phyloP scores from a whole-genome alignment of 2,329 filamentous ascomycete species.

The Nothopassalora personata region DNA sequence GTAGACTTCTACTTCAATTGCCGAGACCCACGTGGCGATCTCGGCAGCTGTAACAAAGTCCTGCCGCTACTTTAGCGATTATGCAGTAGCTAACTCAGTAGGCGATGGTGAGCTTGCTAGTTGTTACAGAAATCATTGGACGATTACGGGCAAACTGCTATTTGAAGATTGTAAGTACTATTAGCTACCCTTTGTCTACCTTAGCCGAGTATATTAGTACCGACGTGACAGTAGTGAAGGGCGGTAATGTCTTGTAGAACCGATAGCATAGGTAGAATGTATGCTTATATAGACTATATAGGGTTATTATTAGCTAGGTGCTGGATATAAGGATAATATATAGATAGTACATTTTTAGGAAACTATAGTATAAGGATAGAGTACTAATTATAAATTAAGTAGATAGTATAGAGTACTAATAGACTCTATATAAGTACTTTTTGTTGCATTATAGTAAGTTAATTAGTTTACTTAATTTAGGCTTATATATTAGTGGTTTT shows the following conservation, averaged over 20 bases:
- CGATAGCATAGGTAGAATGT: not conserved
- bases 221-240: not conserved
- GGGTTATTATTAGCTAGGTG: not conserved
- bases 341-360: too few relatives aligned
- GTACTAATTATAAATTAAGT: too few relatives aligned
- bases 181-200: not conserved
- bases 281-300: not conserved
- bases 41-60: not conserved
- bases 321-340: too few relatives aligned
- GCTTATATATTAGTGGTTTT: too few relatives aligned
- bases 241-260: not conserved
- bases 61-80: not conserved
- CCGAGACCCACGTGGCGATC: not conserved
- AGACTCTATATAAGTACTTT: too few relatives aligned
- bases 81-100: conserved; percentile 5
- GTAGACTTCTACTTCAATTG: conserved; percentile 2
- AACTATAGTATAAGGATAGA: too few relatives aligned
- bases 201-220: too few relatives aligned
- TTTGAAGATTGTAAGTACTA: not conserved
- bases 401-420: too few relatives aligned
- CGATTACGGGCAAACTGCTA: not conserved
- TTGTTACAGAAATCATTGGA: not conserved
- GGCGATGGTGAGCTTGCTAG: not conserved
- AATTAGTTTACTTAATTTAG: too few relatives aligned
- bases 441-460: too few relatives aligned